Evolutionary conservation across 352 stramenopile genomes (phyloP), one percentile per base, ranked within the genome.

Genomic region (Phytophthora hibernalis): DNA sequence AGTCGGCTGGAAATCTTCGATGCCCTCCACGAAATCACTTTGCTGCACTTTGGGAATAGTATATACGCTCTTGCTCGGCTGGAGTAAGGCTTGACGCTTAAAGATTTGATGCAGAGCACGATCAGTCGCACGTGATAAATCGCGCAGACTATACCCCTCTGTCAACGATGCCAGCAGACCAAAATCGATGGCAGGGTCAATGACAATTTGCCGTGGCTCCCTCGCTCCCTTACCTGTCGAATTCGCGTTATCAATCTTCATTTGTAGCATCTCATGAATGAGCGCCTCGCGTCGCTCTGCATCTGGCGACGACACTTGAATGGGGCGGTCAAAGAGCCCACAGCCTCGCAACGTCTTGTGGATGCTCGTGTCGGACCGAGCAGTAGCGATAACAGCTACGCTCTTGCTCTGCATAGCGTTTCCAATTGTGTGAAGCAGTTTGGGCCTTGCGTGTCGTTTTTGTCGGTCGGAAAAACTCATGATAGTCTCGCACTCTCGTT

Each of bases 1-100:
- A 15, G 90, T 92, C 0, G 90, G 84, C 53, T 93, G 87, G 61
- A 96, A 97, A 2, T 80, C 82, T 50, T 88, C 71, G 21, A 97
- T 74, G 2, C 81, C 88, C 6, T 91, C 80, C 11, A 87, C 77
- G 50, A 95, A 92, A 66, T 97, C 88, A 28, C 49, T 74, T 54
- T 92, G 83, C 35, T 80, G 37, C 12, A 93, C 30, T 51, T 66
- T 77, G n/a, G 55, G 54, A n/a, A 8, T 54, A 26, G 56, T 15
- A 28, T 68, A 48, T 1, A 31, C 28, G 13, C 33, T 28, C 3
- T 67, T 63, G 3, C 12, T 20, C 18, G 44, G 37, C 13, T 77
- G 40, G 10, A 70, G 55, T n/a, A 77, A 37, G 13, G 82, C 61
- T 10, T 70, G 60, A 0, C 82, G 82, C 28, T 86, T 80, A 40